Conservation (phyloP, 2,329 filamentous ascomycete genomes). For the Scedosporium dehoogii region DNA sequence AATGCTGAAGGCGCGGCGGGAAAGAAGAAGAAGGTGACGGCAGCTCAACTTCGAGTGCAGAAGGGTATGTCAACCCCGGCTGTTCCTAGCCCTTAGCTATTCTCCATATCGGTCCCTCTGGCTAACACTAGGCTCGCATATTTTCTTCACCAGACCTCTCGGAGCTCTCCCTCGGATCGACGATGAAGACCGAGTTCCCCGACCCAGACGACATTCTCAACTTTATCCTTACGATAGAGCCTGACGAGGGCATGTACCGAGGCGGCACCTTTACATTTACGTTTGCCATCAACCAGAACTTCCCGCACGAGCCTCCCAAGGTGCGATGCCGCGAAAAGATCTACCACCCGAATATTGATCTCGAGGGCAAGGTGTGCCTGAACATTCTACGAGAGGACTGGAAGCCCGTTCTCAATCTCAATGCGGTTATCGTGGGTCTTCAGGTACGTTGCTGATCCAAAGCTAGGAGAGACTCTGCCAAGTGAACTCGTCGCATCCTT, state of each 20-base stretch:
- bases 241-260: conserved; percentile 84
- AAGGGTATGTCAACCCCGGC: conserved; percentile 54
- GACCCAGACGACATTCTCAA: conserved; percentile 80
- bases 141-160: conserved; percentile 52
- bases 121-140: background rate
- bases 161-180: conserved; percentile 67
- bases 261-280: conserved; percentile 79
- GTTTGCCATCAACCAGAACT: conserved; percentile 88
- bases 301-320: conserved; percentile 95
- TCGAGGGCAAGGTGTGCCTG: conserved; percentile 94
- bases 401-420: conserved; percentile 96
- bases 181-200: conserved; percentile 73
- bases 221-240: conserved; percentile 72
- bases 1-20: conserved; percentile 64
- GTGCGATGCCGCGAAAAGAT: conserved; percentile 97
- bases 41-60: conserved; percentile 88
- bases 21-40: conserved; percentile 98
- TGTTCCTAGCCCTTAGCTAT: background rate
- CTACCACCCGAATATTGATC: conserved; percentile 97
- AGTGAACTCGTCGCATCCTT: background rate
- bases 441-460: conserved; percentile 47
- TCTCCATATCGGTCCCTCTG: background rate
- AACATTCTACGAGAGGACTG: conserved; percentile 97
- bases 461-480: background rate
- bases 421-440: conserved; percentile 90